These are phyloP conservation scores for Debaryomyces prosopidis DNA, from an alignment of 805 yeast species.

Conservation along the genomic window DNA sequence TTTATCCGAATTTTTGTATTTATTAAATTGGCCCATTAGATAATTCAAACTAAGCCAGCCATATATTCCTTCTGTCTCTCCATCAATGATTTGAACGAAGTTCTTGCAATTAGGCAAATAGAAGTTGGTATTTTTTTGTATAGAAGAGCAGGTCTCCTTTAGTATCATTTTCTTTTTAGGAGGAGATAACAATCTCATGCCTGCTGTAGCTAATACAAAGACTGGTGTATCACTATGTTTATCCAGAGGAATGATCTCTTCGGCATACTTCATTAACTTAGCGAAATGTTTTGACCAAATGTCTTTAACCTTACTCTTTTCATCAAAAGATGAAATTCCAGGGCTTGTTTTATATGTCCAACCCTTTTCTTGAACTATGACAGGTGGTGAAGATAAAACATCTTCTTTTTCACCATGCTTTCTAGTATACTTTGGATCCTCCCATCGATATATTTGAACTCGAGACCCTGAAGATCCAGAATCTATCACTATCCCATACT, in stretches of 20 bases:
- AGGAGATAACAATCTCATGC: constrained; percentile 78
- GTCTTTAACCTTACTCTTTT: constrained; percentile 40
- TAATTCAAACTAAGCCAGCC: constrained; percentile 96
- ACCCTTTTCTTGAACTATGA: constrained; percentile 56
- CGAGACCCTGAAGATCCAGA: constrained; percentile 97
- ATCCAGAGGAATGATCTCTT: constrained; percentile 62
- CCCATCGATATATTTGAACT: constrained; percentile 81
- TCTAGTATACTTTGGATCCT: constrained; percentile 35
- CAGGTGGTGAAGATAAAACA: constrained; percentile 61
- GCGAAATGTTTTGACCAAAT: constrained; percentile 75
- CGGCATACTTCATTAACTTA: constrained; percentile 67
- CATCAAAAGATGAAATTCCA: constrained; percentile 71
- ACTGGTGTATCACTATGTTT: constrained; percentile 73
- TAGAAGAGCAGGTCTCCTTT: constrained; percentile 55
- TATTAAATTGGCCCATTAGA: constrained; percentile 63
- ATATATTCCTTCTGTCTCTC: constrained; percentile 90
- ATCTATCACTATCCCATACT: constrained; percentile 87
- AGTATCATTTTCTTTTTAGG: constrained; percentile 55
- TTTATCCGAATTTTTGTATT: constrained; percentile 37
- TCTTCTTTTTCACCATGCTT: constrained; percentile 25
- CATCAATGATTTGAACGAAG: constrained; percentile 86
- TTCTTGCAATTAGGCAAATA: constrained; percentile 57
- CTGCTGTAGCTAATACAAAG: constrained; percentile 93
- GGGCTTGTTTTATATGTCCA: constrained; percentile 80
- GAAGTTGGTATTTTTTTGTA: constrained; percentile 59